These are phyloP conservation scores for Rhododendron griersonianum DNA, from an alignment of 148 eudicot genomes.

Conservation along the genomic window DNA sequence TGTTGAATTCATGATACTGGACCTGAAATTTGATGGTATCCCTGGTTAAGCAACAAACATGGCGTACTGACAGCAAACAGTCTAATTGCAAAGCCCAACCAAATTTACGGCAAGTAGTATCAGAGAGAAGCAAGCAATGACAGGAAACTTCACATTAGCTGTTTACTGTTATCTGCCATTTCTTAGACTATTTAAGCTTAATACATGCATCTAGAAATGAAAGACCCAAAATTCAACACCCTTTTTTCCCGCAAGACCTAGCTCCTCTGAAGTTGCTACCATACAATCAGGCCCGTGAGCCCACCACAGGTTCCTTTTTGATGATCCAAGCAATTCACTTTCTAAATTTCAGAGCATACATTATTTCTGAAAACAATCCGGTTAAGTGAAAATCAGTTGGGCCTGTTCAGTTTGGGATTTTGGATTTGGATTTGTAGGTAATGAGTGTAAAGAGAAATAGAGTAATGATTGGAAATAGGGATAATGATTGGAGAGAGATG, in stretches of 20 bases:
- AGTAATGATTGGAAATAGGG: too few species aligned
- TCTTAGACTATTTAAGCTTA: background rate
- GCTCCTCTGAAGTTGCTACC: background rate
- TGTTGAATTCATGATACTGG: constrained; percentile 63
- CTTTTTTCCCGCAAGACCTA: background rate
- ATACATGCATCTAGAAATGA: background rate
- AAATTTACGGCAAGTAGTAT: background rate
- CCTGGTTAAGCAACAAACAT: background rate
- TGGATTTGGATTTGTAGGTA: too few species aligned
- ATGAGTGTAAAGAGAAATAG: too few species aligned
- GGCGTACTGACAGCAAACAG: background rate
- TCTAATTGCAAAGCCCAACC: background rate
- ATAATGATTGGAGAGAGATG: too few species aligned
- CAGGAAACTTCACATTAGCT: background rate
- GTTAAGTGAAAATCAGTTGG: background rate
- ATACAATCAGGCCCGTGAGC: background rate
- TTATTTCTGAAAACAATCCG: background rate
- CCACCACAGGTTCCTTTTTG: background rate
- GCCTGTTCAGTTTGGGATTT: too few species aligned
- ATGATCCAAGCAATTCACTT: background rate
- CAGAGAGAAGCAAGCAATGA: constrained; percentile 1
- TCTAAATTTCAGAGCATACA: background rate
- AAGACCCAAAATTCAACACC: background rate
- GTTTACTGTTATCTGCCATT: background rate
- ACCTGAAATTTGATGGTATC: constrained; percentile 32